Evolutionary conservation across 345 rosid genomes (phyloP).

Genomic region (Boechera stricta): DNA sequence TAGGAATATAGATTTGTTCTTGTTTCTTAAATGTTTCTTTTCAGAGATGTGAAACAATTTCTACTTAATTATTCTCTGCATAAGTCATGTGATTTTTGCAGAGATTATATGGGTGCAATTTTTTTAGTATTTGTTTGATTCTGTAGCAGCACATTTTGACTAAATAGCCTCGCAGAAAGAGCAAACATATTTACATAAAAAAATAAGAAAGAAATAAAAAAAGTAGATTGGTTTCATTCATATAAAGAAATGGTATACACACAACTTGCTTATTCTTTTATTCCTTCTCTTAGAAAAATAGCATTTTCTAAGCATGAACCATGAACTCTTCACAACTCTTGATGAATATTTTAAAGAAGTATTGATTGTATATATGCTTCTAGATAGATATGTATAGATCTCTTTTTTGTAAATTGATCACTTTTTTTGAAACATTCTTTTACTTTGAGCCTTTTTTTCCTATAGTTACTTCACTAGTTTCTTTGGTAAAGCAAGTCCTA

Average conservation of each 20-base stretch:
- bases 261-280: conserved; percentile 34
- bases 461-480: conserved; percentile 24
- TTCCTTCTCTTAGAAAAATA: background rate
- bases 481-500: conserved; percentile 36
- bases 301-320: conserved; percentile 45
- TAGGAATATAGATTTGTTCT: conserved; percentile 13
- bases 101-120: conserved; percentile 31
- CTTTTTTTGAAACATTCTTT: conserved; percentile 27
- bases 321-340: conserved; percentile 33
- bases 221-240: conserved; percentile 30
- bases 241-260: conserved; percentile 25
- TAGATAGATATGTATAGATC: conserved; percentile 8
- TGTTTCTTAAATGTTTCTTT: background rate
- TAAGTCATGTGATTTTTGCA: conserved; percentile 39
- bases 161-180: conserved; percentile 21
- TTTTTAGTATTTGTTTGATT: conserved; percentile 24
- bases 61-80: conserved; percentile 27
- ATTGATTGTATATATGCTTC: conserved; percentile 2
- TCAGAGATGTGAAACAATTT: background rate
- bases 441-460: conserved; percentile 23
- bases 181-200: background rate
- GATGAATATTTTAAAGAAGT: conserved; percentile 19
- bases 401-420: conserved; percentile 27
- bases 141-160: conserved; percentile 49
- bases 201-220: background rate